A percentile compares a stretch with the other conserved stretches of the same genome.
Conservation (phyloP, 169 alveolate genomes). For the Perkinsus marinus region DNA sequence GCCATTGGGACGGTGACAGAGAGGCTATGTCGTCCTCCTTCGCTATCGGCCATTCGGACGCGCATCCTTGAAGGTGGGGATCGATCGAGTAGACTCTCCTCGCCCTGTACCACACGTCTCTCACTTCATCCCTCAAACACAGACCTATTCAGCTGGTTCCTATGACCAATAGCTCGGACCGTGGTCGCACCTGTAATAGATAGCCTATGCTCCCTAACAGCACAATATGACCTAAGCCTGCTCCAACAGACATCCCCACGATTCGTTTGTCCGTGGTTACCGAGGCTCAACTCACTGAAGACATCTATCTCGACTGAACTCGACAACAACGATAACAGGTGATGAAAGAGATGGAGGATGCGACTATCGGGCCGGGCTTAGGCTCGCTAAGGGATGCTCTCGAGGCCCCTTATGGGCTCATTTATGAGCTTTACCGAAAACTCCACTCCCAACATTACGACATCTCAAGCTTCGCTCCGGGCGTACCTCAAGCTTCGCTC, state of each 20-base stretch:
- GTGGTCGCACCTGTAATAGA: neutral
- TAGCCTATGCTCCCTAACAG: neutral
- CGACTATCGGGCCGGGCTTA: no score
- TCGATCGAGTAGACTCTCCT: neutral
- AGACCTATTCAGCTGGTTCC: neutral
- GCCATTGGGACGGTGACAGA: no score
- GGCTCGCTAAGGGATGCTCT: no score
- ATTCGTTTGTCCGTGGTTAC: neutral
- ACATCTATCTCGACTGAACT: neutral
- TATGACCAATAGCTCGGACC: neutral
- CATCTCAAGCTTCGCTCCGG: no score
- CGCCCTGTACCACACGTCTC: neutral
- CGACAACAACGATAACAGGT: neutral
- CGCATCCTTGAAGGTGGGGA: neutral
- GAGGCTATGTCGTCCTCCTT: no score
- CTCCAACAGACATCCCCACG: neutral
- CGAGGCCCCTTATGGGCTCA: no score
- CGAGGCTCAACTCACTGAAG: no score
- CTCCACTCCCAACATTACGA: no score
- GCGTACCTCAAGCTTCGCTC: no score
- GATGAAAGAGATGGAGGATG: no score
- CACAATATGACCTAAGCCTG: neutral
- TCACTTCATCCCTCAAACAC: neutral
- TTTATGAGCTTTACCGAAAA: no score
- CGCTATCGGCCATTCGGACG: no score